Base-by-base conservation (phyloP, 345 rosid species). In the Aquilaria yunnanensis region DNA sequence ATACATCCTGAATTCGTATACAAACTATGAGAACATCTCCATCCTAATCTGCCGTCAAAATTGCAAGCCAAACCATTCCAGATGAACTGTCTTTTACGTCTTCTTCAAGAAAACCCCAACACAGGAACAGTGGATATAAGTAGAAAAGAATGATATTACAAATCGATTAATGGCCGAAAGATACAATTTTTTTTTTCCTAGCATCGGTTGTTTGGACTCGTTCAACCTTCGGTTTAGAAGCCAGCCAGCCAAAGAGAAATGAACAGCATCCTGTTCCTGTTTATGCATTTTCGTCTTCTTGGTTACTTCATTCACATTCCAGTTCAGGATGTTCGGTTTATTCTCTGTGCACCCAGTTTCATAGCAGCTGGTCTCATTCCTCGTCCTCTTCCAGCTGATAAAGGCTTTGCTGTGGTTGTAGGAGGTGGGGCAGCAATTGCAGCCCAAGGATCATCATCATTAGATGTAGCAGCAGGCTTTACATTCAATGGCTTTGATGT, bases 341-440 rank as follows among this genome's bases (percentile, higher is more conserved):
- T 87, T 74, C 96, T 85, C 60, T 94, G 99, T 3, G 97, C 99
- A 7, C 97, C 96, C 32, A 94, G 73, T 78, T 66, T 94, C 37
- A 74, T 76, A 64, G 92, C 85, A 46, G 81, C 77, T 2, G 91
- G 82, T 78, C 87, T 90, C 49, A 83, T 66, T 69, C 81, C 97
- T 68, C 96, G 79, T 55, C 92, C 95, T 54, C 90, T 80, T 60
- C 88, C 81, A 48, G 91, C 78, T 14, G 91, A 71, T 54, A 88
- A 68, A 56, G 97, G 94, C 72, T 80, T 94, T 4, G 81, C 96
- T 48, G 75, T 80, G 14, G 93, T 90, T 51, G 93, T 81, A 12
- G 99, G 99, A 53, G 81, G 73, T 30, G 99, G 97, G 74, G 99
- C 97, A 52, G 99, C 99, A 50, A 90, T 88, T 51, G 97, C 82